Conservation (phyloP, 306 rosid genomes). For the Corylus americana region DNA sequence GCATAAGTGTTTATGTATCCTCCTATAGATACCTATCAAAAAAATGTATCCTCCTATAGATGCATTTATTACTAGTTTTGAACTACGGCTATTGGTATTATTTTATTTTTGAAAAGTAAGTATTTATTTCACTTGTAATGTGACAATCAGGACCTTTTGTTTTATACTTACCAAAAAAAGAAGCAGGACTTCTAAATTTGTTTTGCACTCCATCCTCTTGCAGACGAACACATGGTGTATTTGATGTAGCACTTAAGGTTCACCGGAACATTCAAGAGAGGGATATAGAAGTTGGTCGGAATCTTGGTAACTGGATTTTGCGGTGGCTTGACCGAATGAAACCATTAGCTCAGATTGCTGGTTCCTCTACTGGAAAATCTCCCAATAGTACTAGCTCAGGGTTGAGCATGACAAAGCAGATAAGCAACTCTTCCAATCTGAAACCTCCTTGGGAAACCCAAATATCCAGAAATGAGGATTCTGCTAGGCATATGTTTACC, state of each 20-base stretch:
- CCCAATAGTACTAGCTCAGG: slow-evolving; percentile 29
- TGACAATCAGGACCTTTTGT: not conserved
- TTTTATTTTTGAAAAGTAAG: not conserved
- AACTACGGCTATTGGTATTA: not conserved
- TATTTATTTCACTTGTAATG: not conserved
- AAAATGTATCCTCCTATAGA: not conserved
- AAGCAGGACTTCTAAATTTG: not conserved
- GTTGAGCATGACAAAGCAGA: slow-evolving; percentile 36
- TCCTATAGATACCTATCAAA: not conserved
- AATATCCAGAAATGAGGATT: slow-evolving; percentile 41
- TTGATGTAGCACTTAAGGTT: slow-evolving; percentile 66
- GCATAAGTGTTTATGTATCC: not conserved
- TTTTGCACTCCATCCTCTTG: slow-evolving; percentile 3
- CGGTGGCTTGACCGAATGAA: slow-evolving; percentile 73
- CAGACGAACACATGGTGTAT: slow-evolving; percentile 72
- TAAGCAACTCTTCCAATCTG: slow-evolving; percentile 35
- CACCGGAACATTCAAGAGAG: slow-evolving; percentile 77
- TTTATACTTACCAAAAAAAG: not conserved
- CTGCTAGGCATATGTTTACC: slow-evolving; percentile 61
- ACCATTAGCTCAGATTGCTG: slow-evolving; percentile 84
- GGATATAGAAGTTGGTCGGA: slow-evolving; percentile 85
- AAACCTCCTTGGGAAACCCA: slow-evolving; percentile 45
- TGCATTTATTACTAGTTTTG: not conserved
- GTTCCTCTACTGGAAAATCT: slow-evolving; percentile 27
- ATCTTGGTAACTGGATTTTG: slow-evolving; percentile 72